Evolutionary conservation across 352 stramenopile species (phyloP), one percentile per base, ranked within the genome.

Genomic region (Globisporangium megalacanthum): DNA sequence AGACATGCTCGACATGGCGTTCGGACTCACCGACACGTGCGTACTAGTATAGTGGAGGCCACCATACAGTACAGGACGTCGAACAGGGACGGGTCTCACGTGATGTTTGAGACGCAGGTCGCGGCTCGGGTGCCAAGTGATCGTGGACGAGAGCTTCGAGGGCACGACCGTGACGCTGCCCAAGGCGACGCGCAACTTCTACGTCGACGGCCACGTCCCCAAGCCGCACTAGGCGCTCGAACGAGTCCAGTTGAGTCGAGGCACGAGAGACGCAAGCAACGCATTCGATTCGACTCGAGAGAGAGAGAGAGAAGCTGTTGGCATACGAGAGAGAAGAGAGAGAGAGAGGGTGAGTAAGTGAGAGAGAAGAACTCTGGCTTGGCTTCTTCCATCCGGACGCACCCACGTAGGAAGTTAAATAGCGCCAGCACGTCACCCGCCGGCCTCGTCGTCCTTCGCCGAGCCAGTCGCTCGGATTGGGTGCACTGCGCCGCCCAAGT

Each of bases 1-100:
- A 69, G 97, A 99, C 70, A 99, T 98, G 94, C 81, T 98, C 37
- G 95, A 99, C 73, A 97, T 99, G 93, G 97, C 97, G 10, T 99
- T 98, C 72, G 97, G 97, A 6, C 82, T 99, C 42, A 98, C 94
- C 0, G 77, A 98, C 61, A 99, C 95, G 59, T 97, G 60, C 48
- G 71, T 64, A 3, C 4, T 15, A 25, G 7, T 41, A 37, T 15
- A 22, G 15, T 22, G 19, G 41, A 17, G 41, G 15, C 6, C 11
- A 15, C 6, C 11, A 15, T 14, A 4, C 10, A 13, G 48, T 15
- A 52, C n/a, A 29, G 25, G 1, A 29, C 25, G 4, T 29, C 1
- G 25, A 29, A 4, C 4, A 29, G 25, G 25, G 25, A 29, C 25
- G 25, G 1, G 25, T 29, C 41, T 47, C 22, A 41, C 6, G 14